phyloP scores from a whole-genome alignment of 805 yeast species.

The Saccharomycopsis microspora region DNA sequence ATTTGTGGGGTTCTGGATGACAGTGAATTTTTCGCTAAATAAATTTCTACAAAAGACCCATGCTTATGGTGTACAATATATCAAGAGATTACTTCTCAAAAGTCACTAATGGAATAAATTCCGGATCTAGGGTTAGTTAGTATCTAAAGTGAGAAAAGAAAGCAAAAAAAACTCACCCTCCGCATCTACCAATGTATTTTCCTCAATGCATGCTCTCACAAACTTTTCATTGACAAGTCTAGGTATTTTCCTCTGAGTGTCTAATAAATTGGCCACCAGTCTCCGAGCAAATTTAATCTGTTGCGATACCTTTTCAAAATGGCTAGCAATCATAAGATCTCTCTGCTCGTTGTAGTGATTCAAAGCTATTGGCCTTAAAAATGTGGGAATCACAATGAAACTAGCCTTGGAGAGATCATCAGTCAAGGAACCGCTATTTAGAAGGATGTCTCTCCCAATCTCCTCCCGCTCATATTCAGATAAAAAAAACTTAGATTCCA shows the following conservation, averaged over 20 bases:
- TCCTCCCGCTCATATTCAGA: neutral
- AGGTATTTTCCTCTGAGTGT: constrained; percentile 2
- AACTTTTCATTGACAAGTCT: constrained; percentile 13
- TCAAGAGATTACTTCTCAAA: too few species aligned
- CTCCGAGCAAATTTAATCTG: neutral
- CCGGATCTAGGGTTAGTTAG: too few species aligned
- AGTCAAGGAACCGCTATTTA: constrained; percentile 33
- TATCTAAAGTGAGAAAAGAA: neutral
- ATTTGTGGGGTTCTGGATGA: too few species aligned
- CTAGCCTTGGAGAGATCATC: constrained; percentile 23
- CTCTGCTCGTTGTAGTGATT: neutral
- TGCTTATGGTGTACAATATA: too few species aligned
- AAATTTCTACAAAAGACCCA: too few species aligned
- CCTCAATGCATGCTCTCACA: constrained; percentile 1
- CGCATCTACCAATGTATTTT: constrained; percentile 4
- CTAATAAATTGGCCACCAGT: constrained; percentile 1
- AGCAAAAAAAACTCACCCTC: neutral
- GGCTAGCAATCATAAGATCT: neutral
- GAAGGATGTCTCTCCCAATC: neutral
- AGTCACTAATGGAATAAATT: too few species aligned
- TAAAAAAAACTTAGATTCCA: neutral
- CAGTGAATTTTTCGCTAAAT: too few species aligned
- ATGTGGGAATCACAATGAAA: constrained; percentile 28
- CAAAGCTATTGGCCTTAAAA: neutral
- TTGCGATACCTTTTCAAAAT: neutral